These are phyloP conservation scores for Paecilomyces variotii DNA, from an alignment of 2,329 filamentous ascomycete genomes.

Conservation along the genomic window DNA sequence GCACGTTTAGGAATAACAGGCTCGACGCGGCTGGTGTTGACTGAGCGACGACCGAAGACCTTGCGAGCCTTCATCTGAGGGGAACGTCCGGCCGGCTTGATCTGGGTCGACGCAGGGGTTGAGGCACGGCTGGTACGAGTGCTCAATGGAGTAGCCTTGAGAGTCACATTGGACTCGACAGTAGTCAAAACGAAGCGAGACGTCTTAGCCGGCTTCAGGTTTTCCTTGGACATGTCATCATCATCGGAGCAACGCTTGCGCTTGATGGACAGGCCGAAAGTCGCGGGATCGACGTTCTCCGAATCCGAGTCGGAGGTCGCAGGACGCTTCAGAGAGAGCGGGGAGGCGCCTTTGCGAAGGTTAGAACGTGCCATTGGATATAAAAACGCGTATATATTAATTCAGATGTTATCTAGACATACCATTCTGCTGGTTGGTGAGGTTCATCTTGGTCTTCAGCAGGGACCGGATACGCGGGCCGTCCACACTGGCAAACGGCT, in stretches of 20 bases:
- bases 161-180: slow-evolving; percentile 9
- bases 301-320: slow-evolving; percentile 30
- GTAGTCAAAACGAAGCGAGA: slow-evolving; percentile 30
- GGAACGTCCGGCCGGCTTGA: slow-evolving; percentile 71
- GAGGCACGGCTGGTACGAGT: slow-evolving; percentile 22
- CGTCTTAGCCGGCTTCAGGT: slow-evolving; percentile 45
- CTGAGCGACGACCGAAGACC: slow-evolving; percentile 59
- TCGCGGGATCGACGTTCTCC: slow-evolving; percentile 52
- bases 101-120: slow-evolving; percentile 43
- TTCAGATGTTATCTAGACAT: slow-evolving; percentile 1
- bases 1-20: slow-evolving; percentile 45
- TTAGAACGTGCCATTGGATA: slow-evolving; percentile 1
- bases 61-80: slow-evolving; percentile 65
- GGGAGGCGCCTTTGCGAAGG: not conserved
- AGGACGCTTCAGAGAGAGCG: slow-evolving; percentile 21
- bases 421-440: slow-evolving; percentile 27
- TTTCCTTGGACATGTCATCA: slow-evolving; percentile 23
- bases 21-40: slow-evolving; percentile 61
- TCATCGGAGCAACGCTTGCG: slow-evolving; percentile 28
- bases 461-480: slow-evolving; percentile 22
- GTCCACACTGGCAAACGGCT: slow-evolving; percentile 29
- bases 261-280: slow-evolving; percentile 43
- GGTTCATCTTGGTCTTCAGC: slow-evolving; percentile 23
- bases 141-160: slow-evolving; percentile 7
- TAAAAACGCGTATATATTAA: not conserved